Evolutionary conservation across 805 yeast species (phyloP), one percentile per base, ranked within the genome.

Genomic region (Metschnikowia peoriensis): DNA sequence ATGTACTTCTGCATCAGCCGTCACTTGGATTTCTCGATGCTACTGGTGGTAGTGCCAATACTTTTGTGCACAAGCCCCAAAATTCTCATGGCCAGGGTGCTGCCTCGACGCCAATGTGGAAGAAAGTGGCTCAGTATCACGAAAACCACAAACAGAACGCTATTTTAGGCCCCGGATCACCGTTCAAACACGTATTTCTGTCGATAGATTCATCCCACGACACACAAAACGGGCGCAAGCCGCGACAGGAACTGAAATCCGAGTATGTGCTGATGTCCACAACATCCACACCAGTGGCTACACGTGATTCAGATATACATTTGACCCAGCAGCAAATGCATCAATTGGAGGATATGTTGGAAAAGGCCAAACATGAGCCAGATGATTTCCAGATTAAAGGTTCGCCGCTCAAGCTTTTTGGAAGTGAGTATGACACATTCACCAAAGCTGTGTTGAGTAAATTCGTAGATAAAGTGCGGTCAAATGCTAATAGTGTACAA

Each of bases 401-500:
- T 14, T 72, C 76, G n/a, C 79, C 79, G 1, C 63, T 75, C 43
- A 75, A 75, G 53, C 60, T 75, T 14, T 75, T 71, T 52, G 67
- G 69, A 7, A 66, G 64, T 45, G 65, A 72, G 35, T 75, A 75
- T 54, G 72, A 75, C 55, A 75, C 79, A 0, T 75, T 65, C 50
- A 75, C 79, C 10, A 71, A 71, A 47, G 72, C 60, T 5, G 46
- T 58, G 9, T 56, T 59, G 44, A 50, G 50, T n/a, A 51, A 49
- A 34, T 53, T 59, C 35, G 61, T 59, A 38, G 61, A 59, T 15
- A 55, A 57, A 27, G 62, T 59, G 38, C 52, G 61, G 7, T 53
- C 56, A 14, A 55, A 53, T 14, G 59, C 58, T 38, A 53, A 50
- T 42, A 57, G 55, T 37, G 53, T 52, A 61, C 41, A 66, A 42